phyloP scores from a whole-genome alignment of 1,284 basidiomycete species.

The Pyrrhoderma lamaoense region DNA sequence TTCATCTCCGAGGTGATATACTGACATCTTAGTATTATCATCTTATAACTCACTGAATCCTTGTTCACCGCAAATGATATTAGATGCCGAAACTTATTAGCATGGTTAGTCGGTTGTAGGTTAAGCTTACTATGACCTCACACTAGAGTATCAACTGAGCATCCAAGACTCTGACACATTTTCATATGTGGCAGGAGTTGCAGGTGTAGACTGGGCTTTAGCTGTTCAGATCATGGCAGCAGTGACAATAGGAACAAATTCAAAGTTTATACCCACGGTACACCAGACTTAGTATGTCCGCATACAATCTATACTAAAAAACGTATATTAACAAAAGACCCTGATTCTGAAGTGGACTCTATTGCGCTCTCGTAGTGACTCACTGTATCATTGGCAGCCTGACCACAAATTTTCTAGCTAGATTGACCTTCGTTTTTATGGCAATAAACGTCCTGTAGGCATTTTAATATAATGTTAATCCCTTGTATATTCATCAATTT shows the following conservation, averaged over 20 bases:
- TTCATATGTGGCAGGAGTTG: constrained; percentile 33
- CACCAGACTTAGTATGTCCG: constrained; percentile 27
- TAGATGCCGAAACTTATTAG: background rate
- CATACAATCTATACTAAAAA: constrained; percentile 13
- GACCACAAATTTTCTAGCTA: constrained; percentile 31
- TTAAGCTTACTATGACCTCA: background rate
- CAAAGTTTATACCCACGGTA: constrained; percentile 26
- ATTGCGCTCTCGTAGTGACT: constrained; percentile 25
- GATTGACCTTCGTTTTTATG: constrained; percentile 28
- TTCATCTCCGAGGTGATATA: constrained; percentile 23
- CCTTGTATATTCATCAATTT: too few species aligned
- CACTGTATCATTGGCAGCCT: constrained; percentile 37
- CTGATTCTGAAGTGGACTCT: constrained; percentile 25
- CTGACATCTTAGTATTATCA: constrained; percentile 22
- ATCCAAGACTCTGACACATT: constrained; percentile 33
- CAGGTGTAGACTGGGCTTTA: constrained; percentile 39
- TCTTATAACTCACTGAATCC: too few species aligned
- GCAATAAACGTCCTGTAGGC: constrained; percentile 29
- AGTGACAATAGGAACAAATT: constrained; percentile 28
- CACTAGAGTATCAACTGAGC: too few species aligned
- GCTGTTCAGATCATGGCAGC: constrained; percentile 34
- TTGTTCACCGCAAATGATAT: too few species aligned
- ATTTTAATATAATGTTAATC: background rate
- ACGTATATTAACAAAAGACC: constrained; percentile 23
- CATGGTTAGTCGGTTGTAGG: constrained; percentile 30